Conservation (phyloP, 306 rosid species). For the Leucaena leucocephala region DNA sequence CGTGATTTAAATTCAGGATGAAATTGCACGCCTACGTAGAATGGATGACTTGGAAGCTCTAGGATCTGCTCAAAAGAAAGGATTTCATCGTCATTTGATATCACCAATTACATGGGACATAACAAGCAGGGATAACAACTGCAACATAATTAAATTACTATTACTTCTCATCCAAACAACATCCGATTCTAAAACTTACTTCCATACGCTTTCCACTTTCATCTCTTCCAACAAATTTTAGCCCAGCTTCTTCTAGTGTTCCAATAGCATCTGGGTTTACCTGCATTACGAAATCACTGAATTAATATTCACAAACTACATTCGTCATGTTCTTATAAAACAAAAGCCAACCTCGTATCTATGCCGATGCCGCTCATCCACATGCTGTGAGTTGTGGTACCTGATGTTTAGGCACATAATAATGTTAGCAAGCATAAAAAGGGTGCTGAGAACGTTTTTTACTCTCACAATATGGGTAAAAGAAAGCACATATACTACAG, state of each 20-base stretch:
- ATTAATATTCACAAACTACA: constrained; percentile 32
- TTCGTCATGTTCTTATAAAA: background rate
- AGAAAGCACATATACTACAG: background rate
- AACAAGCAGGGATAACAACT: background rate
- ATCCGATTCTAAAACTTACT: constrained; percentile 51
- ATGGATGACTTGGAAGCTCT: constrained; percentile 91
- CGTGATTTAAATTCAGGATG: constrained; percentile 99
- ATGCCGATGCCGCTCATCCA: constrained; percentile 96
- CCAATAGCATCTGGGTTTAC: constrained; percentile 87
- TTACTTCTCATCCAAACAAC: constrained; percentile 29
- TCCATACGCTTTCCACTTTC: constrained; percentile 97
- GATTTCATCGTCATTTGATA: constrained; percentile 12
- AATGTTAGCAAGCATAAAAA: constrained; percentile 27
- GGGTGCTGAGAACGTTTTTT: constrained; percentile 29
- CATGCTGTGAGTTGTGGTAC: constrained; percentile 75
- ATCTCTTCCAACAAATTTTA: constrained; percentile 91
- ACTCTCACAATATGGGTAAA: background rate
- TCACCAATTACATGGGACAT: background rate
- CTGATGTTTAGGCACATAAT: constrained; percentile 47
- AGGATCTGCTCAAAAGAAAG: constrained; percentile 65
- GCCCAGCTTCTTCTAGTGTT: constrained; percentile 78
- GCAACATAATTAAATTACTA: background rate
- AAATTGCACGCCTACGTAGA: constrained; percentile 90
- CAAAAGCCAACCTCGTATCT: constrained; percentile 82
- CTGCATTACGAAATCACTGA: constrained; percentile 49